Percentiles rank a stretch among this genome's conserved stretches.
These are phyloP conservation scores for Chrysanthemum makinoi DNA, from an alignment of 129 eudicot species.

Conservation along the genomic window DNA sequence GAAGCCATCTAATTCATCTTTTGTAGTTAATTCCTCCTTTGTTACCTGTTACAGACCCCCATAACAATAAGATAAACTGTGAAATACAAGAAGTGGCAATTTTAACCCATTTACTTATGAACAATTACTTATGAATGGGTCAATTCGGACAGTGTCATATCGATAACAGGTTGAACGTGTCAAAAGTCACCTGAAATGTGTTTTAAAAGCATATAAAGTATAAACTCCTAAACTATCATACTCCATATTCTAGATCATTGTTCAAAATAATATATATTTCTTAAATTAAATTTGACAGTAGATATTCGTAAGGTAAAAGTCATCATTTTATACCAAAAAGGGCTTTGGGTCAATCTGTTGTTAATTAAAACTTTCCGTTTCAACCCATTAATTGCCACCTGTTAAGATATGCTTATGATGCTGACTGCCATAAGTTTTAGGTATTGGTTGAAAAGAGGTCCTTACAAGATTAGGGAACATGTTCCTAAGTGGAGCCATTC, in stretches of 20 bases:
- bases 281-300: too few relatives aligned
- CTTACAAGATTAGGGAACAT: conserved; percentile 98
- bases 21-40: conserved; percentile 83
- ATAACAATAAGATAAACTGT: not conserved
- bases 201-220: not conserved
- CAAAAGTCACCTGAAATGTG: not conserved
- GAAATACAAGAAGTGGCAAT: not conserved
- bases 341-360: too few relatives aligned
- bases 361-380: too few relatives aligned
- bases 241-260: not conserved
- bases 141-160: not conserved
- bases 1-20: conserved; percentile 78
- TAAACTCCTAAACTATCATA: not conserved
- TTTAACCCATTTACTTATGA: not conserved
- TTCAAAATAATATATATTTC: not conserved
- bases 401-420: not conserved
- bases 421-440: not conserved
- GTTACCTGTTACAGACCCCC: conserved; percentile 60
- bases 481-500: conserved; percentile 98
- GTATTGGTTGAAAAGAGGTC: conserved; percentile 1
- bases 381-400: not conserved
- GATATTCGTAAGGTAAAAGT: too few relatives aligned
- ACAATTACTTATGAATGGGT: not conserved
- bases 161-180: not conserved
- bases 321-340: too few relatives aligned